These are phyloP conservation scores for Metarhizium robertsii DNA, from an alignment of 2,329 filamentous ascomycete species.

Conservation along the genomic window DNA sequence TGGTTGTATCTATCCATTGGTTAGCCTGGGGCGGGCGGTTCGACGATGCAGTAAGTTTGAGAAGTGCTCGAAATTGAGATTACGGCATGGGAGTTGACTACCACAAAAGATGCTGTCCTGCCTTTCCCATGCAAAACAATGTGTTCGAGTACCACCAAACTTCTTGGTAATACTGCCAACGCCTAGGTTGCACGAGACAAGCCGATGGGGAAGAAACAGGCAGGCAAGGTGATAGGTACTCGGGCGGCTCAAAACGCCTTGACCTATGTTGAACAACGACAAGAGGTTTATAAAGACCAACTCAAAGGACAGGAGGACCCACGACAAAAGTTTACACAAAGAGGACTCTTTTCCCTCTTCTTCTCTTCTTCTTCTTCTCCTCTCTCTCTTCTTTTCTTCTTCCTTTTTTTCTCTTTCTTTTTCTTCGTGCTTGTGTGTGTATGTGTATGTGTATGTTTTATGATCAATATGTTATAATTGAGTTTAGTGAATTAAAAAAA, in stretches of 20 bases:
- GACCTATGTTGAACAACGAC: not conserved
- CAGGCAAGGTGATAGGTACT: not conserved
- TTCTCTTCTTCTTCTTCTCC: not conserved
- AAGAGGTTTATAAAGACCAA: too few species aligned
- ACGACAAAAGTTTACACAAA: too few species aligned
- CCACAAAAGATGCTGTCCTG: constrained; percentile 27
- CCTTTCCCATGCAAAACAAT: constrained; percentile 23
- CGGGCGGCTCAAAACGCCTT: not conserved
- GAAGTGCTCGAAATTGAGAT: constrained; percentile 5
- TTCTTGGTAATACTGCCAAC: constrained; percentile 34
- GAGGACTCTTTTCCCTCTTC: too few species aligned
- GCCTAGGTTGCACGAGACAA: constrained; percentile 31
- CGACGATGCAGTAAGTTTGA: constrained; percentile 7
- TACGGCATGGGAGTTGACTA: constrained; percentile 10
- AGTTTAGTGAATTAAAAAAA: too few species aligned
- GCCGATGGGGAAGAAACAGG: constrained; percentile 6
- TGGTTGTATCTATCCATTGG: constrained; percentile 40
- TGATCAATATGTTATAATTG: too few species aligned
- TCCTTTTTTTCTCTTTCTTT: too few species aligned
- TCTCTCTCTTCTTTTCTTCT: too few species aligned
- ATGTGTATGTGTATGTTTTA: too few species aligned
- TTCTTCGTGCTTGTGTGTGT: too few species aligned
- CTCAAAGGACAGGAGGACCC: too few species aligned
- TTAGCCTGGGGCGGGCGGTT: constrained; percentile 2
- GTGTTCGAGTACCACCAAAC: constrained; percentile 18